Evolutionary conservation across 805 yeast species (phyloP).

Genomic region (Ogataea pilisensis): DNA sequence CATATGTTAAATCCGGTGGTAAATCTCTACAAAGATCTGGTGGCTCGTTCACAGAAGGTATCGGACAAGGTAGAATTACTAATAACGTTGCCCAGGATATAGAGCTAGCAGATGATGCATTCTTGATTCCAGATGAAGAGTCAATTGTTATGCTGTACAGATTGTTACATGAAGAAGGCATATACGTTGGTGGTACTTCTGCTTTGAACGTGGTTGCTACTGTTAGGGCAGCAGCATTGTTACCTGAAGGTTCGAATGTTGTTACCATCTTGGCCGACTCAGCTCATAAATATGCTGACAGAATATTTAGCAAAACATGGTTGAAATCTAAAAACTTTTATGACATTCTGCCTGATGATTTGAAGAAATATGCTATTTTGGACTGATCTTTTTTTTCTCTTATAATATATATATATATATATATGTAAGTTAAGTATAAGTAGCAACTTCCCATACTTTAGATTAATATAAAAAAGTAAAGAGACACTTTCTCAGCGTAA

Average conservation of each 20-base stretch:
- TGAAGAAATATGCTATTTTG: slow-evolving; percentile 62
- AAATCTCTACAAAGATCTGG: slow-evolving; percentile 68
- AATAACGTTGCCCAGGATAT: slow-evolving; percentile 73
- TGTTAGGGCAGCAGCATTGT: slow-evolving; percentile 60
- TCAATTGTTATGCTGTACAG: slow-evolving; percentile 81
- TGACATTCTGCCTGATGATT: slow-evolving; percentile 62
- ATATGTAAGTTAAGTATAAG: background rate
- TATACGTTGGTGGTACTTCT: slow-evolving; percentile 86
- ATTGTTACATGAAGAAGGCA: slow-evolving; percentile 83
- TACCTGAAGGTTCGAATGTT: slow-evolving; percentile 77
- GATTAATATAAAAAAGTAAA: background rate
- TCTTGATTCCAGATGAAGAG: slow-evolving; percentile 72
- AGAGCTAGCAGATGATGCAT: slow-evolving; percentile 72
- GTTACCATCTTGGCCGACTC: slow-evolving; percentile 90
- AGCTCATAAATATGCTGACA: slow-evolving; percentile 82
- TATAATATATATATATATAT: background rate
- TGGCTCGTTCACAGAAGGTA: slow-evolving; percentile 89
- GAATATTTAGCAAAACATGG: slow-evolving; percentile 78
- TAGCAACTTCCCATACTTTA: background rate
- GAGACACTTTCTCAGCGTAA: slow-evolving; percentile 12
- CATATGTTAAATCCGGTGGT: slow-evolving; percentile 70
- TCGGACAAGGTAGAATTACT: slow-evolving; percentile 93
- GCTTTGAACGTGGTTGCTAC: slow-evolving; percentile 93
- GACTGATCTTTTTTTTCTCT: slow-evolving; percentile 26
- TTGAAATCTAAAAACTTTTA: slow-evolving; percentile 63